Evolutionary conservation across 805 yeast genomes (phyloP).

Genomic region (Brettanomyces anomalus): DNA sequence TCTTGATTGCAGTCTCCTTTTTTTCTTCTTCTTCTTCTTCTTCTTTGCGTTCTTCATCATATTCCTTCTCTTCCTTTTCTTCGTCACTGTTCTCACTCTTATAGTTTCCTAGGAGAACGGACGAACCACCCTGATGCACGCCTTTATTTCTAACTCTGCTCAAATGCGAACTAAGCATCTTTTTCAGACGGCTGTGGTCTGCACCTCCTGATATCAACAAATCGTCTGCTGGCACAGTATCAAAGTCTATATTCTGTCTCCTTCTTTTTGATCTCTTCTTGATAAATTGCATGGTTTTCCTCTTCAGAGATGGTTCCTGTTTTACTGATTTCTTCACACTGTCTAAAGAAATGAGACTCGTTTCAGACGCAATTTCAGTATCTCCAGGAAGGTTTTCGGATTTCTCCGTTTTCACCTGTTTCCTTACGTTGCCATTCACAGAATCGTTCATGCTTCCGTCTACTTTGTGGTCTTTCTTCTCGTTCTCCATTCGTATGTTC

Average conservation of each 20-base stretch:
- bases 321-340: no score
- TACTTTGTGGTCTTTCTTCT: not conserved
- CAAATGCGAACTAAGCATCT: not conserved
- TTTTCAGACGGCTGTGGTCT: not conserved
- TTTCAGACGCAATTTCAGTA: not conserved
- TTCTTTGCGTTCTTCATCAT: constrained; percentile 4
- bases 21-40: constrained; percentile 3
- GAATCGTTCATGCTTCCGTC: not conserved
- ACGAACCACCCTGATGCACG: no score
- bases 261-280: no score
- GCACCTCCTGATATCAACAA: no score
- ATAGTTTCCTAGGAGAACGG: not conserved
- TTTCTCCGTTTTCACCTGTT: not conserved
- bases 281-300: no score
- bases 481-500: constrained; percentile 10
- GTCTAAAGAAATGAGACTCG: no score
- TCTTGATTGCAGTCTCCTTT: not conserved
- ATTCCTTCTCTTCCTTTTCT: constrained; percentile 5
- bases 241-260: no score
- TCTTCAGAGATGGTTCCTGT: no score
- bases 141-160: no score
- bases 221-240: no score
- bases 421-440: no score
- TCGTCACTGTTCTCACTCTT: not conserved
- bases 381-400: not conserved